These are phyloP conservation scores for Anastatica hierochuntica DNA, from an alignment of 345 rosid species.

Conservation along the genomic window DNA sequence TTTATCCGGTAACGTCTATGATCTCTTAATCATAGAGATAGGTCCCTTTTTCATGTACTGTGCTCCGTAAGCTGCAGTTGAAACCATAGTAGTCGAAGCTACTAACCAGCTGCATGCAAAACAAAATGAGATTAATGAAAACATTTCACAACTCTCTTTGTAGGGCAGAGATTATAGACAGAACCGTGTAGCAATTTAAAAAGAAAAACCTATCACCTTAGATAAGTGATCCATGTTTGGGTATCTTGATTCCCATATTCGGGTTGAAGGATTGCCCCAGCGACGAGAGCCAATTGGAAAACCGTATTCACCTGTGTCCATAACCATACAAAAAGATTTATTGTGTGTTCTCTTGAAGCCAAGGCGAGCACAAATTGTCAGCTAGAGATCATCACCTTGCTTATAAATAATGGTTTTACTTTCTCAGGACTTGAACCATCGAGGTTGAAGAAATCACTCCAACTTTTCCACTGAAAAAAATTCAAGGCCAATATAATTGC, in stretches of 20 bases:
- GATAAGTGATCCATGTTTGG: slow-evolving; percentile 52
- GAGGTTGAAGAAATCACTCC: slow-evolving; percentile 72
- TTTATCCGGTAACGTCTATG: too few relatives aligned
- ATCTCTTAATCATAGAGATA: slow-evolving; percentile 28
- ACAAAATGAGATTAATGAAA: background rate
- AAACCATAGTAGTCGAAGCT: slow-evolving; percentile 65
- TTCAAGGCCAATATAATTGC: slow-evolving; percentile 1
- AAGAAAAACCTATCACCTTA: slow-evolving; percentile 34
- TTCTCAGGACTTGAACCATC: slow-evolving; percentile 64
- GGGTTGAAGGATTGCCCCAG: slow-evolving; percentile 85
- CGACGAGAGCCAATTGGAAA: slow-evolving; percentile 75
- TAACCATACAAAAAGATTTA: background rate
- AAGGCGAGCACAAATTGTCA: too few relatives aligned
- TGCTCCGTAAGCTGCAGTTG: slow-evolving; percentile 73
- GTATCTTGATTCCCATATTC: slow-evolving; percentile 67
- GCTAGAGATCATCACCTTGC: slow-evolving; percentile 62
- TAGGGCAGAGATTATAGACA: too few relatives aligned
- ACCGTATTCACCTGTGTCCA: slow-evolving; percentile 82
- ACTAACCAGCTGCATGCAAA: slow-evolving; percentile 61
- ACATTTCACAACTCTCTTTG: background rate
- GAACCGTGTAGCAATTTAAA: too few relatives aligned
- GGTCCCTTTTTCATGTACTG: slow-evolving; percentile 51
- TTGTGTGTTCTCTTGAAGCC: background rate
- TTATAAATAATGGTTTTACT: slow-evolving; percentile 78
- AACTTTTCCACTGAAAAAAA: slow-evolving; percentile 54